Evolutionary conservation across 2,329 filamentous ascomycete species (phyloP), one percentile per base, ranked within the genome.

Genomic region (Verticillium nonalfalfae): DNA sequence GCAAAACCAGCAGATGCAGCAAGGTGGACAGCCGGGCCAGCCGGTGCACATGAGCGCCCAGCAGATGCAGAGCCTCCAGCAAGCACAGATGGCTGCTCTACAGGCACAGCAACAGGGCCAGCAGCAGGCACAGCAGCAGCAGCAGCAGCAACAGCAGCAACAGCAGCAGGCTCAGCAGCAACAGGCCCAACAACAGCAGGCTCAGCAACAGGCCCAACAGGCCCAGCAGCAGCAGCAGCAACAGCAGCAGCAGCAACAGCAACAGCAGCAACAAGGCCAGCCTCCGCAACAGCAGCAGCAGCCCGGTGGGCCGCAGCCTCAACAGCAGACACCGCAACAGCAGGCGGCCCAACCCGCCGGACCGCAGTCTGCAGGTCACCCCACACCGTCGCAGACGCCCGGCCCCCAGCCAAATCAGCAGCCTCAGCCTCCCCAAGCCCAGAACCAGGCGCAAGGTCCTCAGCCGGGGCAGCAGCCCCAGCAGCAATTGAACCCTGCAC

Each of bases 21-120:
- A 72, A 62, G 76, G 69, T 5, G 76, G 75, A 31, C 75, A 77
- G 62, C 78, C 74, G 31, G 78, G 78, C 21, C 82, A 85, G 64
- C 76, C 73, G 33, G 76, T 77, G 68, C 78, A 75, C 60, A 81
- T 84, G 74, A 80, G 74, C 39, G 73, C 78, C 4, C 81, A 81
- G 63, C 76, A 76, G 60, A 71, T 83, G 63, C 76, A 75, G 58
- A 74, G 68, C 56, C 72, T 81, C 63, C 79, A 80, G 60, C 76
- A 78, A 62, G 75, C 72, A 10, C 76, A 77, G 55, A 70, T 78
- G 54, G 76, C 73, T 36, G 71, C 73, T 10, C 39, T 68, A 61
- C 72, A 71, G 60, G 59, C 74, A 55, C 76, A 79, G 59, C 72
- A 76, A 40, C 67, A 75, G 21, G 75, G 76, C 59, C 69, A 72